Base-by-base conservation (phyloP, 176 grass and related monocot genomes). In the Eragrostis nindensis region DNA sequence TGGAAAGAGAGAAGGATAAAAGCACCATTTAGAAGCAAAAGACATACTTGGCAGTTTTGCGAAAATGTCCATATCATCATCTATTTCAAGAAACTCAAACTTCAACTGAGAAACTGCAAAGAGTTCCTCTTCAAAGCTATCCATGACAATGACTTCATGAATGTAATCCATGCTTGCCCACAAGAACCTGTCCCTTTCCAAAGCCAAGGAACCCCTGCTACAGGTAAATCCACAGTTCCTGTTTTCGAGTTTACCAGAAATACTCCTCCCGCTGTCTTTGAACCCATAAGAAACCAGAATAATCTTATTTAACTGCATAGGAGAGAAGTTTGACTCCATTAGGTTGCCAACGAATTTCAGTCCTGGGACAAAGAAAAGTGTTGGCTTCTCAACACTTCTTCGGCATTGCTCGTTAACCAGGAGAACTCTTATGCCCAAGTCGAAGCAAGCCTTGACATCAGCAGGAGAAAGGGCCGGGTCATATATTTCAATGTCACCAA, bases 331-430 rank as follows among this genome's bases (percentile, higher is more conserved):
- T 14, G 62, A 64, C 5, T 64, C 62, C 6, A 36, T 36, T 6
- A 64, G 62, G 30, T 64, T 36, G 12, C 29, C 29, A 64, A 36
- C 14, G 8, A 36, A 64, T 36, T 64, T 36, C 32, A 36, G 32
- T 36, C 32, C 32, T 36, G 32, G 32, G 0, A 36, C 13, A 64
- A 64, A 36, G 62, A 64, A 38, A 15, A 64, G 29, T 17, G 62
- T 64, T 64, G 62, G 27, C 62, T 30, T 38, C 25, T 64, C 15
- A 1, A 64, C 62, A 16, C 15, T 64, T 64, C 62, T 64, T 36
- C 62, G 30, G 62, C 27, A 64, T 64, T 64, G 29, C 62, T 64
- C 62, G 38, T 64, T 30, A 38, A 64, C 62, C 62, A 64, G 29
- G 14, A 64, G 27, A 7, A 64, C 29, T 38, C 13, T 38, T 30